A percentile compares a stretch with the other conserved stretches of the same genome.
Evolutionary conservation across 2,329 filamentous ascomycete genomes (phyloP).

Genomic region (Colletotrichum spinosum): DNA sequence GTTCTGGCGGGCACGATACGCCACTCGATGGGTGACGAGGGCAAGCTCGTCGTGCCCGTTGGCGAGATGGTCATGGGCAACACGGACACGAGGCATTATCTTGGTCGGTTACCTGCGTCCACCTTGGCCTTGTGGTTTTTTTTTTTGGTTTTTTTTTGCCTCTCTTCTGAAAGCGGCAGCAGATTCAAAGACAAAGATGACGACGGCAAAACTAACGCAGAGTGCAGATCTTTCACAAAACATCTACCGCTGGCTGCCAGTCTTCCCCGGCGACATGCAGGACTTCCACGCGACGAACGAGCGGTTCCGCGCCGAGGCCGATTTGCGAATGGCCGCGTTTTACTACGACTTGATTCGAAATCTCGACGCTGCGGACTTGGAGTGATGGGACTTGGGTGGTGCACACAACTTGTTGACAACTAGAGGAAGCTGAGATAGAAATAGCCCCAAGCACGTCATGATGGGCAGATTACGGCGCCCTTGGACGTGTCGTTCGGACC

Average conservation of each 20-base stretch:
- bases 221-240: constrained; percentile 18
- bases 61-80: constrained; percentile 31
- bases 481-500: no score
- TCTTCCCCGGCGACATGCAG: constrained; percentile 4
- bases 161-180: no score
- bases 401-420: no score
- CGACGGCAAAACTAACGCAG: no score
- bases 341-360: constrained; percentile 35
- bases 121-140: not conserved
- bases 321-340: constrained; percentile 30
- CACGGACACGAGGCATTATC: constrained; percentile 33
- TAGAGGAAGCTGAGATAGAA: no score
- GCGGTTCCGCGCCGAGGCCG: constrained; percentile 25
- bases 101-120: constrained; percentile 3
- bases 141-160: not conserved
- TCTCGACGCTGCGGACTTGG: constrained; percentile 19
- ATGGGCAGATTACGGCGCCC: no score
- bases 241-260: constrained; percentile 30
- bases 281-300: constrained; percentile 33
- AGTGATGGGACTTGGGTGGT: no score
- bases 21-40: constrained; percentile 21
- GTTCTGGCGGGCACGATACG: constrained; percentile 32
- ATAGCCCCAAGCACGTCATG: no score
- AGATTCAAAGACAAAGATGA: no score
- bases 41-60: constrained; percentile 23